Evolutionary conservation across 2,329 filamentous ascomycete genomes (phyloP), one percentile per base, ranked within the genome.

Genomic region (Fusarium sp.): DNA sequence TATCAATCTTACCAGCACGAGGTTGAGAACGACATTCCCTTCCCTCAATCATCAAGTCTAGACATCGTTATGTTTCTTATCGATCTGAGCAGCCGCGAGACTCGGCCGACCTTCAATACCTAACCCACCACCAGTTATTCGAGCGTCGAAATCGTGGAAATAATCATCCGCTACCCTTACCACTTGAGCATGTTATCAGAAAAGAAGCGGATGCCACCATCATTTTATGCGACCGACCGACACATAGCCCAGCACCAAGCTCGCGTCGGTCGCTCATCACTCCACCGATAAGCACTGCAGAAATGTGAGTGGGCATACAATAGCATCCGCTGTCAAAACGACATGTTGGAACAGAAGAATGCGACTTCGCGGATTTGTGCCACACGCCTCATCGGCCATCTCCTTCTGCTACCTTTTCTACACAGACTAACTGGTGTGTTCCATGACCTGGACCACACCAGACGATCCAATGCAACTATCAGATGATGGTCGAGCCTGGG

Each of bases 261-360:
- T 65, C 20, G 29, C 45, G 56, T 50, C 64, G 52, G 57, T 60
- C 33, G 31, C 59, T 40, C 36, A 20, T 71, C 52, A 63, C 33
- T 68, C 56, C 54, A 57, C 64, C 20, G 33, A 45, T 36, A 38
- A 45, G 20, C 18, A 33, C 31, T 16, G 20, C n/a, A 36, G 33
- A 58, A 35, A 27, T 20, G 25, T 20, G 22, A 36, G 31, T 58
- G 54, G 33, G 54, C 54, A 38, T 25, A 38, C n/a, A 58, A 38
- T 33, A 38, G 25, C 47, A 13, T 38, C 14, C 40, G 33, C 31
- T 22, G 33, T n/a, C 14, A 58, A 36, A 27, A 22, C 54, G 54
- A 58, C 20, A 20, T 40, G 27, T 29, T 40, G 20, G 10, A 66
- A 63, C 42, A 22, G 29, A 62, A 45, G 60, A 63, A 63, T 54